phyloP scores from a whole-genome alignment of 2,329 filamentous ascomycete genomes.

The Phaeoacremonium minimum region DNA sequence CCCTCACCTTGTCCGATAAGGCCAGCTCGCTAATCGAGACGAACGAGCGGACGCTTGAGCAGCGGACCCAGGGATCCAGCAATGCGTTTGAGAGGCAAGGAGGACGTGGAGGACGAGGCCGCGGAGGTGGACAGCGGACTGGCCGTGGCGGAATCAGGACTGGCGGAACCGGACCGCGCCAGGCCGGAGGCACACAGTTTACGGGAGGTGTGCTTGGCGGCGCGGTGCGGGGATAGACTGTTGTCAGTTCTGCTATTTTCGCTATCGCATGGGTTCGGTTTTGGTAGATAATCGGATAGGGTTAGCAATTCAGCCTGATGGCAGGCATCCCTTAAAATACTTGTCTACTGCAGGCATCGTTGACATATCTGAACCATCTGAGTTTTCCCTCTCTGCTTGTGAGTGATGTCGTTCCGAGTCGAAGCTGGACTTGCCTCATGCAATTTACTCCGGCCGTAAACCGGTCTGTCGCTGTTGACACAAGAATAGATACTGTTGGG shows the following conservation, averaged over 20 bases:
- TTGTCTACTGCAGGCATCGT: no score
- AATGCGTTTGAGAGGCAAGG: slow-evolving; percentile 95
- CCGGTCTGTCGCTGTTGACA: no score
- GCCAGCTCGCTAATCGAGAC: slow-evolving; percentile 92
- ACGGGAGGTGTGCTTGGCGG: slow-evolving; percentile 75
- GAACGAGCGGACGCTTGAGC: slow-evolving; percentile 96
- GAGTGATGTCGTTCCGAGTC: no score
- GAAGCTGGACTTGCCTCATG: no score
- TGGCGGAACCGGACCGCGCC: slow-evolving; percentile 57
- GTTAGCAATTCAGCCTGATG: no score
- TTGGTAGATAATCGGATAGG: no score
- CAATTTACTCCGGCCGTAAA: no score
- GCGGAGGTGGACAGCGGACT: slow-evolving; percentile 58
- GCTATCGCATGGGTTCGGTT: no score
- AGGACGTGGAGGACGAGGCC: slow-evolving; percentile 67
- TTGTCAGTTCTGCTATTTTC: slow-evolving; percentile 5
- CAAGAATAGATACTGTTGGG: no score
- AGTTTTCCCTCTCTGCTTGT: no score
- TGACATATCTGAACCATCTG: no score
- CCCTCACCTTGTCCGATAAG: slow-evolving; percentile 92
- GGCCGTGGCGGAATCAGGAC: slow-evolving; percentile 57
- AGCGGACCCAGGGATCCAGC: slow-evolving; percentile 90
- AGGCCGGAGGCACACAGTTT: slow-evolving; percentile 73
- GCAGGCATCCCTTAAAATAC: no score
- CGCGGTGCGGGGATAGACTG: slow-evolving; percentile 53